A percentile compares a stretch with the other conserved stretches of the same genome.
Evolutionary conservation across 192 early-diverging fungal genomes (phyloP).

Genomic region (Dissophora globulifera): DNA sequence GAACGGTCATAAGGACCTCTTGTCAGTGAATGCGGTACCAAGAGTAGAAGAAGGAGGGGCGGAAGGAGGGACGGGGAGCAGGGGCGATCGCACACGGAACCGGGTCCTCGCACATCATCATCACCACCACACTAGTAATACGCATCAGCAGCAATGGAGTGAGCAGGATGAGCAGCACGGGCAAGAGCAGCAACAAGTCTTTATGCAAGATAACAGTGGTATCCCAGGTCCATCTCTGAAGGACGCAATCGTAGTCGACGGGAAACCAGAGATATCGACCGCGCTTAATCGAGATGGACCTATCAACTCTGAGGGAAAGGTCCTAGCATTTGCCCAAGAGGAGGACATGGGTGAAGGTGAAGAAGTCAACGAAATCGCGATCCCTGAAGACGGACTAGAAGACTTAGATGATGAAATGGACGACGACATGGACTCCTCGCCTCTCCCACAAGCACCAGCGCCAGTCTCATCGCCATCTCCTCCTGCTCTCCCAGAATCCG

Average conservation of each 20-base stretch:
- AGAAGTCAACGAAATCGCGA: not conserved
- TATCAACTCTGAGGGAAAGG: not conserved
- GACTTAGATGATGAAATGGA: not conserved
- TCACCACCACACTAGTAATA: constrained; percentile 15
- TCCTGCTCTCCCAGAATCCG: not conserved
- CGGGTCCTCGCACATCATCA: constrained; percentile 2
- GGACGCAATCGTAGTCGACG: constrained; percentile 1
- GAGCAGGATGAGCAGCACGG: constrained; percentile 1
- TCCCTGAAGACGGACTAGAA: too few species aligned
- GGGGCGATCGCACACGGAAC: not conserved
- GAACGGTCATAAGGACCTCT: too few species aligned
- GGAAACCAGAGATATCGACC: not conserved
- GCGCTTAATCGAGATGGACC: not conserved
- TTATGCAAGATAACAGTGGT: not conserved
- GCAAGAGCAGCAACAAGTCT: not conserved
- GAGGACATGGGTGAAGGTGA: not conserved
- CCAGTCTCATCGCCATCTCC: not conserved
- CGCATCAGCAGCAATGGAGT: not conserved
- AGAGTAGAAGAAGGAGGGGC: not conserved
- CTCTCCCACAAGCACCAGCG: not conserved
- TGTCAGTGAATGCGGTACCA: too few species aligned
- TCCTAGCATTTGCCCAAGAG: not conserved
- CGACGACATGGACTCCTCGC: too few species aligned
- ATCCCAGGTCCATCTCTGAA: not conserved
- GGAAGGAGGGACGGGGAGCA: not conserved